Percentiles rank a stretch among this genome's conserved stretches.
Conservation (phyloP, 1,139 yeast genomes). For the Candida sp. region DNA sequence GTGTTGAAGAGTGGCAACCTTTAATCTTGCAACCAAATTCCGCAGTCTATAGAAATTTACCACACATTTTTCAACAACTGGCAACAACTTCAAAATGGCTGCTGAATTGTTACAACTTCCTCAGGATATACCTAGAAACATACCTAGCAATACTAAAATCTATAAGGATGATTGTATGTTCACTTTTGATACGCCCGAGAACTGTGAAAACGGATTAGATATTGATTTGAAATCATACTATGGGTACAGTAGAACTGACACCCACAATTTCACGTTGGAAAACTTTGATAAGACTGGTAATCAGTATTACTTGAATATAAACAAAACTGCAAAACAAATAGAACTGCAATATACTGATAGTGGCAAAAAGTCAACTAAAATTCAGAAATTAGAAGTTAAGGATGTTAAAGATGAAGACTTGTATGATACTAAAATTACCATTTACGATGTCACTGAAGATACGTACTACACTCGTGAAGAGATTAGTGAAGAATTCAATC, state of each 20-base stretch:
- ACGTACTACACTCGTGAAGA: constrained; percentile 14
- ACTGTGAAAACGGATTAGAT: constrained; percentile 58
- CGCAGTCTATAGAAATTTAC: background rate
- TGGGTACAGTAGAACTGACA: constrained; percentile 54
- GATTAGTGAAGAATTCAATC: constrained; percentile 18
- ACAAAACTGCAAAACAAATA: constrained; percentile 40
- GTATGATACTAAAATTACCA: constrained; percentile 46
- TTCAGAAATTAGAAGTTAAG: constrained; percentile 71
- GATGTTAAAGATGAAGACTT: constrained; percentile 69
- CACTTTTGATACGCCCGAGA: constrained; percentile 72
- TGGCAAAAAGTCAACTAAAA: constrained; percentile 46
- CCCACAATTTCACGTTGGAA: constrained; percentile 48
- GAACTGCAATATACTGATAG: constrained; percentile 15
- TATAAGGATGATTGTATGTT: constrained; percentile 85
- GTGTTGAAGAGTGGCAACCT: too few relatives aligned
- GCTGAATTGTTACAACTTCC: constrained; percentile 15
- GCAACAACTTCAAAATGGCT: background rate
- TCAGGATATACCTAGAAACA: constrained; percentile 14
- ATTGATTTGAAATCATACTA: constrained; percentile 67
- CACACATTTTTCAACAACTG: background rate
- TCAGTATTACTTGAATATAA: constrained; percentile 53
- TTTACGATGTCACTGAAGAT: constrained; percentile 42
- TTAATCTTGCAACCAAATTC: background rate
- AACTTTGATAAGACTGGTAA: constrained; percentile 54
- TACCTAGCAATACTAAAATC: constrained; percentile 31